Conservation (phyloP, 305 asterid species). For the Fraxinus sp. region DNA sequence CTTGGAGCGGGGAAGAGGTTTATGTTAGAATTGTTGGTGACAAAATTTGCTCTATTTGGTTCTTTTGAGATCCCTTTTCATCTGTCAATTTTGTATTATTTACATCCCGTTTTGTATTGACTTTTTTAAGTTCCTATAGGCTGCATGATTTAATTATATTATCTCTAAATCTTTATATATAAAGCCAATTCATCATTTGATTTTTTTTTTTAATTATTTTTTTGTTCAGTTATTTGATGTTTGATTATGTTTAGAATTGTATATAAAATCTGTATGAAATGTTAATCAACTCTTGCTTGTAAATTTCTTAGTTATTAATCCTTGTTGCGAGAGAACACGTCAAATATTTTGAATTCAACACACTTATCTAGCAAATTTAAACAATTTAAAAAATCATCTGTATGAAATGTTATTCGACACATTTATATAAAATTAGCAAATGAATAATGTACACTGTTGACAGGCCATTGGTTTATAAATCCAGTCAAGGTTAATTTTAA, state of each 20-base stretch:
- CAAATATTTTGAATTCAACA: background rate
- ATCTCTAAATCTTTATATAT: background rate
- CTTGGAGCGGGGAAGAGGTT: slow-evolving; percentile 28
- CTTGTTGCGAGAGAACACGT: background rate
- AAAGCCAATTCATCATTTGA: background rate
- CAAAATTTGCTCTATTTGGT: slow-evolving; percentile 38
- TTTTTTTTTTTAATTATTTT: too few species aligned
- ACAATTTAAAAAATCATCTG: too few species aligned
- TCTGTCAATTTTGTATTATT: background rate
- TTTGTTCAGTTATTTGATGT: background rate
- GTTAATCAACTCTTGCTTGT: background rate
- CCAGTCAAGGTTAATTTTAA: background rate
- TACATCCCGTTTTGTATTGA: background rate
- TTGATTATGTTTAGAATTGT: background rate
- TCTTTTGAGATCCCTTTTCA: slow-evolving; percentile 39
- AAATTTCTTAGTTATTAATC: background rate
- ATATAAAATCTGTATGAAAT: background rate
- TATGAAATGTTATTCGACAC: too few species aligned
- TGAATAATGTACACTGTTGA: background rate
- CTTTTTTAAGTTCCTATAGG: background rate
- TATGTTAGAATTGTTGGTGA: slow-evolving; percentile 36
- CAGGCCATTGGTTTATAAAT: background rate
- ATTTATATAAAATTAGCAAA: background rate
- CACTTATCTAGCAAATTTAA: background rate
- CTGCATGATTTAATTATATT: background rate